Evolutionary conservation across 371 early-diverging fungal genomes (phyloP), one percentile per base, ranked within the genome.

Genomic region (Apophysomyces elegans): DNA sequence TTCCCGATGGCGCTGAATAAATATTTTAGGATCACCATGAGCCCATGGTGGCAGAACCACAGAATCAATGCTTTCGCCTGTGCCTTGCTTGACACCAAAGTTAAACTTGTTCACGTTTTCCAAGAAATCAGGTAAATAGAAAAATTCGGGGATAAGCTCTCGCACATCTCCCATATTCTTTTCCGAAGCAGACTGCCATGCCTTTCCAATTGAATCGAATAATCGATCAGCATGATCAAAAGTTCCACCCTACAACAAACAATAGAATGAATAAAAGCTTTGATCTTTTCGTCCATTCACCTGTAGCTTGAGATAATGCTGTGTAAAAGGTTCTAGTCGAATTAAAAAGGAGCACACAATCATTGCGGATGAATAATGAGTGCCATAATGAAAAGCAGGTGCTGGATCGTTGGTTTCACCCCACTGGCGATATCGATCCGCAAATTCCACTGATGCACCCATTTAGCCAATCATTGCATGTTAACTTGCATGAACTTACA

Each of bases 91-190:
- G 7, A 76, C 79, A 38, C 94, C 91, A 69, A 95, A 89, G 66
- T 95, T 88, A 68, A 94, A 94, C n/a, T 86, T 84, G 73, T 94
- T 95, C 65, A 89, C 79, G 64, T 95, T 94, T 62, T 84, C 83
- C 61, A 95, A 73, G 65, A 94, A 94, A 63, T 95, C 94, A 0
- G 95, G 95, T 61, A 93, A 72, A 76, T 92, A 95, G 68, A 90
- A 95, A 73, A 94, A 95, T 70, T 95, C 95, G 0, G 96, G 96
- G 32, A 94, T 94, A 11, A 95, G 80, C 66, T 95, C 96, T 60
- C 93, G 84, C 1, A 95, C 94, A 73, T 95, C 96, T 7, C 89
- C 86, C 85, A 88, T 89, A 38, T 91, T 90, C 79, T 88, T 84
- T 67, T 84, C 86, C 0, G 86, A 85, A n/a, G 88, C 91, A 62